Base-by-base conservation (phyloP, 192 early-diverging fungal genomes). In the Phycomyces nitens region DNA sequence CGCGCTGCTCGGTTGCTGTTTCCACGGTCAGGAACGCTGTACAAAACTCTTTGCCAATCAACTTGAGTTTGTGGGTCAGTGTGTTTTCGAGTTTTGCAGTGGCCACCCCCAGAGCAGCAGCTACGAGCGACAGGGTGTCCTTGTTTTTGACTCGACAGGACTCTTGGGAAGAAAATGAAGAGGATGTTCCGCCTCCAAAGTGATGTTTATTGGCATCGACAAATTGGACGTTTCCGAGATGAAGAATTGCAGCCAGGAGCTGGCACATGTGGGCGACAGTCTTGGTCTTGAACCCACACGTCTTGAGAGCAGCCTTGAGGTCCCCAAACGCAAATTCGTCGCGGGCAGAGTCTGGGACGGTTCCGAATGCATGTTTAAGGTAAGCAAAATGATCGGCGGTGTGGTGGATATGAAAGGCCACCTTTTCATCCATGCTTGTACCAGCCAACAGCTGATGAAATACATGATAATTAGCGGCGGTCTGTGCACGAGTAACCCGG, bases 171-270 rank as follows among this genome's bases (percentile, higher is more conserved):
- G 61, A 40, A 18, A 34, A n/a, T 1, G 29, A 43, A 22, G 21
- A 14, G 2, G 50, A 54, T 0, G 29, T 15, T 5, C 24, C 12
- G 9, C 53, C 41, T 12, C 59, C 59, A 62, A 63, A 63, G 14
- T 53, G 52, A 44, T 85, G 77, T 53, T 82, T 71, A 20, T 59
- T 68, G 10, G 75, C 76, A 57, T 87, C 90, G 2, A 79, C 58
- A 66, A 99, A 99, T 58, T 86, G 79, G n/a, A 95, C 71, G 56
- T 95, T 94, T 29, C 94, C 94, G 22, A 99, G 72, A 60, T 96
- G 94, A 67, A 99, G 73, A 42, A 97, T 90, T 0, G 92, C 97
- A 0, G 93, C 88, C 34, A 99, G 68, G 1, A 92, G 66, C 58
- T 92, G 88, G 73, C 90, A 96, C 29, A 99, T 80, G 39, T 89